Evolutionary conservation across 768 basidiomycete genomes (phyloP).

Genomic region (Tylopilus plumbeoviolaceoides): DNA sequence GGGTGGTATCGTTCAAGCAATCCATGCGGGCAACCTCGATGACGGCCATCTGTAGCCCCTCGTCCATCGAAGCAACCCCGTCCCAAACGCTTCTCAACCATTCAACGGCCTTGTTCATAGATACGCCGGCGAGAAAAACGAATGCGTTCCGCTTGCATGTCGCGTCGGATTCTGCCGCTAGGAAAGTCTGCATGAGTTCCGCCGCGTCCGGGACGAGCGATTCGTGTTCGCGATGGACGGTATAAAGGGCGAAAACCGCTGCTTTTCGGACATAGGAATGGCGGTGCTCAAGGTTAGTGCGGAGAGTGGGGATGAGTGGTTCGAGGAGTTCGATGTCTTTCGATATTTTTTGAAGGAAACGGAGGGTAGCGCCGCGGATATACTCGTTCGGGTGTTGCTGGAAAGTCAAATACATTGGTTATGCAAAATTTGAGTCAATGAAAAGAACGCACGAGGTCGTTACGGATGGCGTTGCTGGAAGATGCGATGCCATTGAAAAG

Average conservation of each 20-base stretch:
- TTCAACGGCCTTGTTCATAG: conserved; percentile 88
- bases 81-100: conserved; percentile 87
- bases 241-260: conserved; percentile 93
- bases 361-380: conserved; percentile 95
- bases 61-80: conserved; percentile 76
- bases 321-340: conserved; percentile 93
- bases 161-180: conserved; percentile 91
- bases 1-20: conserved; percentile 77
- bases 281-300: conserved; percentile 92
- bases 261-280: conserved; percentile 98
- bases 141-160: conserved; percentile 98
- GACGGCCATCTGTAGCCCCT: conserved; percentile 91
- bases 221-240: conserved; percentile 93
- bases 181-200: conserved; percentile 93
- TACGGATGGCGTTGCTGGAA: conserved; percentile 89
- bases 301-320: conserved; percentile 90
- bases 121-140: conserved; percentile 82
- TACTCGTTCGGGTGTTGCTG: conserved; percentile 99
- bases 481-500: conserved; percentile 9
- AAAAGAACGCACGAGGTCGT: conserved; percentile 74
- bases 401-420: not conserved
- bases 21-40: conserved; percentile 93
- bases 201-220: conserved; percentile 94
- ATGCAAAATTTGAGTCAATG: not conserved
- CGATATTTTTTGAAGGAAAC: conserved; percentile 93